Conservation (phyloP, 2,329 filamentous ascomycete species). For the Epichloe sibirici region DNA sequence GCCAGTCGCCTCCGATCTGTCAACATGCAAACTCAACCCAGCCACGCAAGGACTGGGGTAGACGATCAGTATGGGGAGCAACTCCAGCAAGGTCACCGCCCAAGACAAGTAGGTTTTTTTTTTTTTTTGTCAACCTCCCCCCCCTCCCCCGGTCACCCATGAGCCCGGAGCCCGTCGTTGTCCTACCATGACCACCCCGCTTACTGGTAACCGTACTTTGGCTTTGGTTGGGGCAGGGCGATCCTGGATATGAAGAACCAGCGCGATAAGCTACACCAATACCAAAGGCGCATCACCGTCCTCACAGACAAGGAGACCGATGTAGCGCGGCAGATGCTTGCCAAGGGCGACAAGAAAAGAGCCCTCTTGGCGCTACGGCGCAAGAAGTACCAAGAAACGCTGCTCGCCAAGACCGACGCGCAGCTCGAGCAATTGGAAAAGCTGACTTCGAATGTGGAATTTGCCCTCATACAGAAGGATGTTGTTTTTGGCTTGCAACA, state of each 20-base stretch:
- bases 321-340: conserved; percentile 73
- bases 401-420: conserved; percentile 78
- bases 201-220: background rate
- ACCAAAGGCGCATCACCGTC: conserved; percentile 78
- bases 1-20: background rate
- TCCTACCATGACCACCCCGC: background rate
- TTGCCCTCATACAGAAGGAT: conserved; percentile 93
- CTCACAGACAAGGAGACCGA: conserved; percentile 81
- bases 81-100: conserved; percentile 44
- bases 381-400: conserved; percentile 92
- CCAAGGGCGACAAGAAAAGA: conserved; percentile 63
- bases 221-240: conserved; percentile 43
- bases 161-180: background rate
- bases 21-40: background rate
- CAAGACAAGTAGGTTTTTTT: conserved; percentile 66
- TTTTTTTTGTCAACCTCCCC: background rate
- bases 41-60: conserved; percentile 3
- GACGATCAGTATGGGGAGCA: conserved; percentile 36
- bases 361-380: conserved; percentile 80
- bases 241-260: conserved; percentile 97
- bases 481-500: conserved; percentile 86
- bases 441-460: conserved; percentile 81
- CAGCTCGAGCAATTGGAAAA: conserved; percentile 92
- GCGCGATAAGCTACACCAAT: conserved; percentile 92
- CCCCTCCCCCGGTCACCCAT: background rate